phyloP scores from a whole-genome alignment of 768 basidiomycete species.

The Suillus hirtellus region DNA sequence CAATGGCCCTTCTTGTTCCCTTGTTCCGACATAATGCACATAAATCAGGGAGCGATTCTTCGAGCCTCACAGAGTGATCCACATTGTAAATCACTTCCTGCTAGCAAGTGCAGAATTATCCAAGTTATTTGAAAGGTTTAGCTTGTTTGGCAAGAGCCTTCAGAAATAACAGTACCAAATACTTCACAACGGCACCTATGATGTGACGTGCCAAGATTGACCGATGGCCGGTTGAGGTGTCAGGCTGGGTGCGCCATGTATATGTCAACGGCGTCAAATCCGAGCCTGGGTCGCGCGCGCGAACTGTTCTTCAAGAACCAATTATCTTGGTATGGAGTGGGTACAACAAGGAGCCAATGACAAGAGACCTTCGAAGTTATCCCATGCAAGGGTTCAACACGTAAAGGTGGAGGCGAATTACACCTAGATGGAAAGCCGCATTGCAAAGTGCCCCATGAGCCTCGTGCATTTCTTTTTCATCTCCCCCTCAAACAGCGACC shows the following conservation, averaged over 20 bases:
- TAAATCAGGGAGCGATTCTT: neutral
- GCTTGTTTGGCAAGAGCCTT: neutral
- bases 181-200: neutral
- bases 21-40: neutral
- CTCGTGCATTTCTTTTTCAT: conserved; percentile 4
- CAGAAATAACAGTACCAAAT: neutral
- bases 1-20: no score
- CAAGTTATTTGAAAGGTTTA: neutral
- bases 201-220: no score
- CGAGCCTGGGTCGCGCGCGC: neutral
- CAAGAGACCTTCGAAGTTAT: neutral
- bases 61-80: neutral
- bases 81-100: no score
- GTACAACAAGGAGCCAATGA: no score
- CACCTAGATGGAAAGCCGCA: neutral
- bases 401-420: conserved; percentile 11
- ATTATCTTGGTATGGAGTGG: no score
- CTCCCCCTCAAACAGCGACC: conserved; percentile 4
- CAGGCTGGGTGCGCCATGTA: neutral
- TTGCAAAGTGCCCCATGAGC: neutral
- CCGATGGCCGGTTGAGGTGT: no score
- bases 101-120: no score
- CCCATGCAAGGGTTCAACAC: conserved; percentile 3
- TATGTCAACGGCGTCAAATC: neutral
- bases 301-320: neutral